Percentiles rank a stretch among this genome's conserved stretches.
phyloP scores from a whole-genome alignment of 2,329 filamentous ascomycete genomes.

The Xylaria sp. region DNA sequence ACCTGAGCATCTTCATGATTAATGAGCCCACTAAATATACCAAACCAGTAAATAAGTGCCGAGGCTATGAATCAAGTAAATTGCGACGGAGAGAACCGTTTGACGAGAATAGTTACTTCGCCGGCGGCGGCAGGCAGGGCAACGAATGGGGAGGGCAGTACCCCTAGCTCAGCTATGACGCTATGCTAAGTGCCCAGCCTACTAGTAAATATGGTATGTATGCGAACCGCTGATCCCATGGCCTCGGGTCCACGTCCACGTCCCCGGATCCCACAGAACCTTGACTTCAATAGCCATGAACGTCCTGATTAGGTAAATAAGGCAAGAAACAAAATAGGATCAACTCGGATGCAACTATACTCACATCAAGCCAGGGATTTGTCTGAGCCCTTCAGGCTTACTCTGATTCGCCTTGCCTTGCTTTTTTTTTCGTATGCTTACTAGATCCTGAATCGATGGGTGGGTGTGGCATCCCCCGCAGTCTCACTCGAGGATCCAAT shows the following conservation, averaged over 20 bases:
- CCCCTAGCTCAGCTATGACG: neutral
- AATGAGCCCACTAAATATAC: no score
- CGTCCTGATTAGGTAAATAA: neutral
- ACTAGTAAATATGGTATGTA: neutral
- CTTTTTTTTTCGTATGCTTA: conserved; percentile 2
- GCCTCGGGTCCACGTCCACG: neutral
- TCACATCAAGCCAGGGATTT: conserved; percentile 4
- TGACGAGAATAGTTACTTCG: neutral
- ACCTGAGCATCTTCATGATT: neutral
- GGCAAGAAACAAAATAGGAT: neutral
- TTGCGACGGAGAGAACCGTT: no score
- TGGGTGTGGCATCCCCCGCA: conserved; percentile 11
- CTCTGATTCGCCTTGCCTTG: neutral
- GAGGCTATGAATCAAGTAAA: neutral
- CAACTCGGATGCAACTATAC: neutral
- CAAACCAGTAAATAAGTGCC: neutral
- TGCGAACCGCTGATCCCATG: conserved; percentile 15
- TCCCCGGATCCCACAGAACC: neutral
- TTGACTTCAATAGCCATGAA: neutral
- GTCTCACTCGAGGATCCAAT: conserved; percentile 12
- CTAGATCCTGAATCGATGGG: conserved; percentile 5
- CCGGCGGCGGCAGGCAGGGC: conserved; percentile 15
- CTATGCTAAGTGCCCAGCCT: neutral
- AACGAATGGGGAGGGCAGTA: neutral
- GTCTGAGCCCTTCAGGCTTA: neutral